Evolutionary conservation across 352 stramenopile genomes (phyloP).

Genomic region (Pythium dissimile): DNA sequence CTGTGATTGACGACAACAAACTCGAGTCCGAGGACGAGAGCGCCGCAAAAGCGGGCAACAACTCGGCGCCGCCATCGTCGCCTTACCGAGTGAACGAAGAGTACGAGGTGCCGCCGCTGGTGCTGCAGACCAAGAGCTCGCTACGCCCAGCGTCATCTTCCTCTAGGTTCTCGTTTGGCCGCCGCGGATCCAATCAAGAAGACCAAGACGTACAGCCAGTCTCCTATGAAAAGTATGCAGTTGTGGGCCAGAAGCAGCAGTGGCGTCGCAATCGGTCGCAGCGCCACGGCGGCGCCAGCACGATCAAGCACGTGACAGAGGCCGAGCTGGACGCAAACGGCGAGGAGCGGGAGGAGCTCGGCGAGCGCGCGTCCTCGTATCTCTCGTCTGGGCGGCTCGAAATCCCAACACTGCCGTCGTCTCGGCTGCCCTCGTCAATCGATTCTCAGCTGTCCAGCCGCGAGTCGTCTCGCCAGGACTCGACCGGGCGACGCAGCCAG

Average conservation of each 20-base stretch:
- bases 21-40: conserved; percentile 25
- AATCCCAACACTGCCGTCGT: neutral
- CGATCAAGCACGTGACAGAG: conserved; percentile 39
- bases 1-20: conserved; percentile 34
- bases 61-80: neutral
- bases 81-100: conserved; percentile 2
- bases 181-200: conserved; percentile 30
- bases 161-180: conserved; percentile 23
- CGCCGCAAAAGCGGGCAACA: conserved; percentile 22
- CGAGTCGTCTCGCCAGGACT: conserved; percentile 2
- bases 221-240: conserved; percentile 34
- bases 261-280: conserved; percentile 47
- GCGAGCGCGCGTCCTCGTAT: conserved; percentile 25
- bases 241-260: conserved; percentile 63
- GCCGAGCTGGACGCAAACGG: conserved; percentile 9
- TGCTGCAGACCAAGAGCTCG: conserved; percentile 25
- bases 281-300: conserved; percentile 24
- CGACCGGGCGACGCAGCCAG: conserved; percentile 14
- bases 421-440: neutral
- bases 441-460: conserved; percentile 10
- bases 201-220: conserved; percentile 19
- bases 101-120: neutral
- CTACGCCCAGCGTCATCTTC: conserved; percentile 9
- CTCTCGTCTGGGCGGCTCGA: conserved; percentile 17
- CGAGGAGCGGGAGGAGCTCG: conserved; percentile 19